These are phyloP conservation scores for Lanzia echinophila DNA, from an alignment of 2,329 filamentous ascomycete genomes.

Conservation along the genomic window DNA sequence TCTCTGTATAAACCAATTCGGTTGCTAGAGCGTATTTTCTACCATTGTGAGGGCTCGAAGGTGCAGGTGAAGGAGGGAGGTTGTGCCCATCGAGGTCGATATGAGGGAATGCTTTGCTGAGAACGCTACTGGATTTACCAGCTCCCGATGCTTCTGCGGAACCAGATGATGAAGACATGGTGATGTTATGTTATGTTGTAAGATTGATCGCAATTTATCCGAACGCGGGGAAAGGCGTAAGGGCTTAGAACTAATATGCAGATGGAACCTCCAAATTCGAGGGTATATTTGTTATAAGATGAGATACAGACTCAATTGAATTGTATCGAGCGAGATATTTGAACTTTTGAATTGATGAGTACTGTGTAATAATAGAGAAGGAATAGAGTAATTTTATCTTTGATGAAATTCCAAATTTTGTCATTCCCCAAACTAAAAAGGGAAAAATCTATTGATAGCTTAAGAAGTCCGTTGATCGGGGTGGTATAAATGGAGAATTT, in stretches of 20 bases:
- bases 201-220: neutral
- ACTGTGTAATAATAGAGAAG: neutral
- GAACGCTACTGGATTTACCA: slow-evolving; percentile 21
- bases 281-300: neutral
- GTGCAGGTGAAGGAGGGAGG: slow-evolving; percentile 84
- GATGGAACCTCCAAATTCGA: neutral
- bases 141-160: slow-evolving; percentile 15
- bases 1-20: slow-evolving; percentile 92
- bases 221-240: neutral
- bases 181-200: neutral
- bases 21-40: slow-evolving; percentile 90
- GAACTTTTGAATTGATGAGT: neutral
- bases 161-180: slow-evolving; percentile 31
- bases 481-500: neutral
- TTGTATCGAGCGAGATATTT: neutral
- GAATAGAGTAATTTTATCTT: neutral
- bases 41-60: slow-evolving; percentile 80
- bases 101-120: slow-evolving; percentile 33
- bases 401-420: neutral
- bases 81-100: slow-evolving; percentile 79
- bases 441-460: neutral
- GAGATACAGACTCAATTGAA: neutral
- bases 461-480: neutral
- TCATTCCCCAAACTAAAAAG: neutral
- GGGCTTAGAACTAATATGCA: neutral